A percentile compares a stretch with the other conserved stretches of the same genome.
phyloP scores from a whole-genome alignment of 192 early-diverging fungal species.

The Backusella macrospora region DNA sequence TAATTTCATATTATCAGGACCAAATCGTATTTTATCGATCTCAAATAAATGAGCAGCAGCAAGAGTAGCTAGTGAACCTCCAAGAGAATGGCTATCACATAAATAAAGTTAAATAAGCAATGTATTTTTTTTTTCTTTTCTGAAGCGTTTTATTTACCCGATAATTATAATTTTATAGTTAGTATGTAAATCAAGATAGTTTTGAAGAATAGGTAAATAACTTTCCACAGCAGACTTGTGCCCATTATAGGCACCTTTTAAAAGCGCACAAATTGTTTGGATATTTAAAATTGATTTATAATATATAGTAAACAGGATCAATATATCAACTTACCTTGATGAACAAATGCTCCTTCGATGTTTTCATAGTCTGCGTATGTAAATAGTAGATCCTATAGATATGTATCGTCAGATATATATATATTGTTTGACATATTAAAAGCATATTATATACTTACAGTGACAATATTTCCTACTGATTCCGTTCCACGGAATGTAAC shows the following conservation, averaged over 20 bases:
- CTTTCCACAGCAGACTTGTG: conserved; percentile 4
- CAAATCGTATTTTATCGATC: neutral
- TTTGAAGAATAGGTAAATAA: neutral
- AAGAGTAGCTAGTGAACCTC: conserved; percentile 27
- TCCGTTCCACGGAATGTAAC: conserved; percentile 30
- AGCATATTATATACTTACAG: neutral
- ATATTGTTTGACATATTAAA: neutral
- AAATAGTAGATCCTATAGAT: neutral
- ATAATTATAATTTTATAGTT: conserved; percentile 21
- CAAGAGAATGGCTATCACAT: conserved; percentile 26
- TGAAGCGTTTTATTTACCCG: neutral
- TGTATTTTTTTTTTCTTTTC: too few relatives aligned
- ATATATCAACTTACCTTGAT: neutral
- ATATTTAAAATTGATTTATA: neutral
- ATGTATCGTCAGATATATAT: neutral
- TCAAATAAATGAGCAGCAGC: conserved; percentile 32
- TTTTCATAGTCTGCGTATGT: neutral
- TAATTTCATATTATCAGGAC: conserved; percentile 12
- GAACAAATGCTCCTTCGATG: neutral
- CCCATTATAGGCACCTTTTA: conserved; percentile 20
- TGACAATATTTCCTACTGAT: conserved; percentile 2
- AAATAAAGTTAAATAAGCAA: neutral
- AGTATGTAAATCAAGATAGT: neutral
- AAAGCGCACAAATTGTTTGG: too few relatives aligned
- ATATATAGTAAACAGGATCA: neutral